phyloP scores from a whole-genome alignment of 805 yeast species.

The Wickerhamomyces xylosicus region DNA sequence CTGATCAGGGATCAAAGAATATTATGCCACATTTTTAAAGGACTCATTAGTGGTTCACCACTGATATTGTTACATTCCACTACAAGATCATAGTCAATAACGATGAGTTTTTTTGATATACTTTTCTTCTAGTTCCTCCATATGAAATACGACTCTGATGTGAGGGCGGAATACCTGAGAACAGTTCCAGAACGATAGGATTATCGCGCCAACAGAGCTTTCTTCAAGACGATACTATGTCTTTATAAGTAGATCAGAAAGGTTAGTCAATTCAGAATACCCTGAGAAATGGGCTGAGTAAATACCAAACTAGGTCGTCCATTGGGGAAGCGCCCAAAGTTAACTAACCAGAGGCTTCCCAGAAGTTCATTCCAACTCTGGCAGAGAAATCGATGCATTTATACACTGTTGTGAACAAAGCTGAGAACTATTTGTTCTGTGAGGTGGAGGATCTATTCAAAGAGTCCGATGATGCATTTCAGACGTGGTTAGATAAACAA shows the following conservation, averaged over 20 bases:
- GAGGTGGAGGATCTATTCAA: background rate
- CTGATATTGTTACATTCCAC: constrained; percentile 46
- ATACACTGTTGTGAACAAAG: background rate
- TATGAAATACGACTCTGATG: constrained; percentile 41
- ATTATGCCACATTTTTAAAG: too few relatives aligned
- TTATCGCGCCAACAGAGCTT: constrained; percentile 37
- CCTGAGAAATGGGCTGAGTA: constrained; percentile 7
- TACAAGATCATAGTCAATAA: constrained; percentile 35
- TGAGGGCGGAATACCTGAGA: constrained; percentile 46
- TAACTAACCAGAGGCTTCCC: background rate
- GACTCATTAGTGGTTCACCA: constrained; percentile 33
- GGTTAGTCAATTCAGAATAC: constrained; percentile 29
- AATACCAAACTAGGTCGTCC: background rate
- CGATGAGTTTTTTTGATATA: background rate
- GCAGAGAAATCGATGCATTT: background rate
- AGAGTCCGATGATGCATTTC: background rate
- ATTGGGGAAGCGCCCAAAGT: background rate
- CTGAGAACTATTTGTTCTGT: background rate
- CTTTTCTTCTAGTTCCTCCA: constrained; percentile 26
- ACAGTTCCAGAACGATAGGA: constrained; percentile 33
- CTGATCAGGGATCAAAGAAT: too few relatives aligned
- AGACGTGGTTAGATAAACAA: background rate
- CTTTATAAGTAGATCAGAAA: constrained; percentile 52
- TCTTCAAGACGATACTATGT: constrained; percentile 47
- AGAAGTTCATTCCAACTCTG: background rate